Evolutionary conservation across 83 land plant species (phyloP), one percentile per base, ranked within the genome.

Genomic region (Picea engelmannii): DNA sequence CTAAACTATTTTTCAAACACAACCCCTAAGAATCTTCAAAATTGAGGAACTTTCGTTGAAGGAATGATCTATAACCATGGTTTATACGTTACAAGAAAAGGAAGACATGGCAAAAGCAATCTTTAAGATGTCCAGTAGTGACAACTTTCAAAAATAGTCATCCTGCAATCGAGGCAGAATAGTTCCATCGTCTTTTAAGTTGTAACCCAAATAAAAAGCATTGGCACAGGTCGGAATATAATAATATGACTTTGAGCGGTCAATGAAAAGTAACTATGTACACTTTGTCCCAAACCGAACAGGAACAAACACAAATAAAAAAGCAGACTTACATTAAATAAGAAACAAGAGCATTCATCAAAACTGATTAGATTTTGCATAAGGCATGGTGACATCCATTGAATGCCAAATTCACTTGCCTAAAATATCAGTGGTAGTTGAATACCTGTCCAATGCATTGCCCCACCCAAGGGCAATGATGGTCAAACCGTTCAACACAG

Each of bases 401-500:
- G 49, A 49, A 58, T 58, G 64, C 18, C 79, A 59, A 78, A 52
- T 25, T 78, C 18, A 60, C 27, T 47, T 49, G 24, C 58, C n/a
- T 2, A 60, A 24, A 59, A 60, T 59, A 35, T 60, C 40, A 78
- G 42, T n/a, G n/a, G n/a, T n/a, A n/a, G n/a, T n/a, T n/a, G n/a
- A n/a, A n/a, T n/a, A n/a, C n/a, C n/a, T n/a, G n/a, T 82, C 98
- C 98, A 79, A 95, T 94, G 84, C 98, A 95, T 73, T 95, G 98
- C 12, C 95, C 98, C 35, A 94, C 95, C 95, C 98, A 94, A 44
- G 98, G 98, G 78, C 98, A 95, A 78, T 95, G 98, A 79, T 95
- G 98, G 85, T 95, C 98, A 81, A 95, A 95, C 31, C 85, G 90
- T 76, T 90, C 90, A 18, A 95, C 98, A 78, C 95, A 95, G 55